phyloP scores from a whole-genome alignment of 2,329 filamentous ascomycete species.

The Alternaria arborescens region DNA sequence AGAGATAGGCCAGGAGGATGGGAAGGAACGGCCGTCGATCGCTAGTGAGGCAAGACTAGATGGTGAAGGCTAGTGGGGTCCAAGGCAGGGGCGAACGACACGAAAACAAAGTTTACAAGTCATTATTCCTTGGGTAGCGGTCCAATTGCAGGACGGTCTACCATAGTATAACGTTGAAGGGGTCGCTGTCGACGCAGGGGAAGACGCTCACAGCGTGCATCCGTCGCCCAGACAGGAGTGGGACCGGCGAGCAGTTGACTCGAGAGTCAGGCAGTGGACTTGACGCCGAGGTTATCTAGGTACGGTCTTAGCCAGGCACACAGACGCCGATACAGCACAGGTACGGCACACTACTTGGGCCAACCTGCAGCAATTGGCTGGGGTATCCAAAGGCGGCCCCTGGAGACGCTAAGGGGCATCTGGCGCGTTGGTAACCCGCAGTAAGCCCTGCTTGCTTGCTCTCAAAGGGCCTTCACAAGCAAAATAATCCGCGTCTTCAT shows the following conservation, averaged over 20 bases:
- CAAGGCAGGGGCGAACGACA: conserved; percentile 1
- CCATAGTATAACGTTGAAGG: background rate
- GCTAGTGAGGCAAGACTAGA: conserved; percentile 6
- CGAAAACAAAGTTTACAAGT: conserved; percentile 1
- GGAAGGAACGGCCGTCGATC: conserved; percentile 7
- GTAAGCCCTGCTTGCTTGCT: conserved; percentile 5
- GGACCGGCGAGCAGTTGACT: conserved; percentile 8
- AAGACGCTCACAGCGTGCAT: background rate
- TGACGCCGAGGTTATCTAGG: conserved; percentile 3
- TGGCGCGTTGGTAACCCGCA: conserved; percentile 18
- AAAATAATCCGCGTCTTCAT: conserved; percentile 18
- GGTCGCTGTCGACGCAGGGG: background rate
- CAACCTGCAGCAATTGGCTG: conserved; percentile 13
- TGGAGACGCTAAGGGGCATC: conserved; percentile 21
- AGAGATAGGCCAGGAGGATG: conserved; percentile 9
- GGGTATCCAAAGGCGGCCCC: conserved; percentile 14
- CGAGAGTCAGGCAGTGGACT: background rate
- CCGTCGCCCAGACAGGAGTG: background rate
- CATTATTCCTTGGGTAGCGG: background rate
- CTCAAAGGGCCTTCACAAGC: conserved; percentile 14
- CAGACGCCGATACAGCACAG: conserved; percentile 4
- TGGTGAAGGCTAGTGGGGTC: background rate
- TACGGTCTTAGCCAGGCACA: conserved; percentile 6
- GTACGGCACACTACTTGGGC: conserved; percentile 5
- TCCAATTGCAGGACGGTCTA: background rate